Evolutionary conservation across 495 filamentous ascomycete species (phyloP).

Genomic region (Penicillium coprophilum): DNA sequence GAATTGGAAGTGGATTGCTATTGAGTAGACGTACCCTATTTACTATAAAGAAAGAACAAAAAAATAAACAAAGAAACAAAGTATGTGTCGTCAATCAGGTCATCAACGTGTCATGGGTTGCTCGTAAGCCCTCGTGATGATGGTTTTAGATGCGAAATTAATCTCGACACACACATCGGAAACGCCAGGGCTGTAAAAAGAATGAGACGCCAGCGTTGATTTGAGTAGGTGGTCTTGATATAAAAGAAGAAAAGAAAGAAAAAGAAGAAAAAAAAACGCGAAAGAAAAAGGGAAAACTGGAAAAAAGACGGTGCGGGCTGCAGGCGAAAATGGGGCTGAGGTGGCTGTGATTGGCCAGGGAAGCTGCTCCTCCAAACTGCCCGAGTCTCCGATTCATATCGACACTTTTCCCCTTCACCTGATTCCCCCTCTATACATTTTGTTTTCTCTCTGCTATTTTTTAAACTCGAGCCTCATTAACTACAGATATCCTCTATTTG

Average conservation of each 20-base stretch:
- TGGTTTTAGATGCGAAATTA: conserved; percentile 93
- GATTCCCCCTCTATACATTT: conserved; percentile 9
- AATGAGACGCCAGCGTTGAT: conserved; percentile 70
- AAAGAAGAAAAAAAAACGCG: conserved; percentile 21
- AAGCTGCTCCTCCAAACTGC: conserved; percentile 24
- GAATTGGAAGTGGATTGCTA: conserved; percentile 16
- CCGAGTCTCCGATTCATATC: conserved; percentile 31
- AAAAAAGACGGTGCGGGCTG: conserved; percentile 39
- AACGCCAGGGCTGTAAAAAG: conserved; percentile 72
- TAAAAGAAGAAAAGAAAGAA: conserved; percentile 48
- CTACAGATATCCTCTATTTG: background rate
- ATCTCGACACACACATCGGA: conserved; percentile 90
- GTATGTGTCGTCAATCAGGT: conserved; percentile 86
- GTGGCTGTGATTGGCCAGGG: conserved; percentile 30
- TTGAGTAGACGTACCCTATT: conserved; percentile 21
- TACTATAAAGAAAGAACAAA: too few species aligned
- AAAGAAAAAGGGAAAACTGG: conserved; percentile 21
- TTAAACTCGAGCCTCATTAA: background rate
- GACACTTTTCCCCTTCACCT: conserved; percentile 14
- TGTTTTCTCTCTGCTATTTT: conserved; percentile 6
- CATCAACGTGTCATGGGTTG: conserved; percentile 97
- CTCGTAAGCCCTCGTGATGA: conserved; percentile 92
- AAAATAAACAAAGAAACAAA: conserved; percentile 11
- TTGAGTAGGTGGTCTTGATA: conserved; percentile 89
- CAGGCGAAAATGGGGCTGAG: conserved; percentile 21